These are phyloP conservation scores for Nakazawaea holstii DNA, from an alignment of 805 yeast species.

Conservation along the genomic window DNA sequence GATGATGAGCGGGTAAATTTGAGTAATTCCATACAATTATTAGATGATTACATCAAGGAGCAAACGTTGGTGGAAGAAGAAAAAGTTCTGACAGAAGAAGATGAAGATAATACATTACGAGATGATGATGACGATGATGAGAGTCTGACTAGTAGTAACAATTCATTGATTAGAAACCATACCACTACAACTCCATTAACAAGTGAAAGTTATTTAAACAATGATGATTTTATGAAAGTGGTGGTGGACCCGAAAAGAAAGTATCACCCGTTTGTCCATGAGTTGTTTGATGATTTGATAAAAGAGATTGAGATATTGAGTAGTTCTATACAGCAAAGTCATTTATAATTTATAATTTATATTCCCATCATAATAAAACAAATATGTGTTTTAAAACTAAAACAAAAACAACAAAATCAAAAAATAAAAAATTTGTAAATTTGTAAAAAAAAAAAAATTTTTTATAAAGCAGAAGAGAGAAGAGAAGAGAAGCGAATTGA, in stretches of 20 bases:
- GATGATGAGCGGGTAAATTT: neutral
- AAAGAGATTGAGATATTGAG: slow-evolving; percentile 17
- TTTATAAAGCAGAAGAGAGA: neutral
- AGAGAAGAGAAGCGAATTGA: neutral
- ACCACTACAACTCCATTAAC: slow-evolving; percentile 26
- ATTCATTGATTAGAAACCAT: neutral
- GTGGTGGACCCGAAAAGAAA: slow-evolving; percentile 3
- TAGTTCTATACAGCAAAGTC: neutral
- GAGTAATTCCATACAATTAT: slow-evolving; percentile 3
- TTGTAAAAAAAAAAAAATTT: neutral
- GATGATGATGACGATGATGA: slow-evolving; percentile 24
- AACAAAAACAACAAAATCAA: neutral
- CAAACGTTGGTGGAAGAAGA: neutral
- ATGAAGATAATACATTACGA: slow-evolving; percentile 20
- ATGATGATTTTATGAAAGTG: slow-evolving; percentile 21
- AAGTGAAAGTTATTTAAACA: slow-evolving; percentile 31
- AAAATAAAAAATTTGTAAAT: neutral
- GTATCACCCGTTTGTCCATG: slow-evolving; percentile 9
- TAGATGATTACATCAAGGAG: slow-evolving; percentile 9
- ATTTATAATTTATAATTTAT: neutral
- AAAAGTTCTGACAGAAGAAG: slow-evolving; percentile 9
- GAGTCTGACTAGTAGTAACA: slow-evolving; percentile 6
- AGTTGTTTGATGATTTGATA: slow-evolving; percentile 24
- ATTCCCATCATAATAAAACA: neutral
- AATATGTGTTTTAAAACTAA: no score